Base-by-base conservation (phyloP, 2,329 filamentous ascomycete species). In the Nothophoma quercina region DNA sequence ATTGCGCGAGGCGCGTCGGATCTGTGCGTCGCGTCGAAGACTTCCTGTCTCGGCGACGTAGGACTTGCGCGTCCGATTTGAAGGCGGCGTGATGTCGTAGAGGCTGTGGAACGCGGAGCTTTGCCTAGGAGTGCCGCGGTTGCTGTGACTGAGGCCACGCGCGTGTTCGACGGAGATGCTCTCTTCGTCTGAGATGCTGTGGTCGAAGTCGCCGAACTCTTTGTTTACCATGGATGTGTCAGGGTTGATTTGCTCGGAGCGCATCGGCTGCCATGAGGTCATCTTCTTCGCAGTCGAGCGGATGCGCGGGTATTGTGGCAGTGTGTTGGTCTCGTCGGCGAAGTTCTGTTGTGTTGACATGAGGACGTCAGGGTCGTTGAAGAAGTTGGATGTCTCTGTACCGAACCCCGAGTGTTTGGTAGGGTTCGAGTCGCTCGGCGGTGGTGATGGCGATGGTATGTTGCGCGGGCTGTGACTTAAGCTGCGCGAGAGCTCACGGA, bases 81-180 rank as follows among this genome's bases (percentile, higher is more conserved):
- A 61, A 5, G 75, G 76, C n/a, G 77, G 78, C 19, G 79, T 79
- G 38, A 79, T 61, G 51, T 79, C 75, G 68, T 79, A 79, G 21
- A 78, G 71, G 61, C 76, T 78, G 62, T 80, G 73, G 62, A 84
- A 79, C 5, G 78, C 77, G 22, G 81, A 84, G 60, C 83, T 78
- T 55, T 83, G 65, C 70, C 77, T 77, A 59, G 66, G 76, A 18
- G 68, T 75, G 54, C 63, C 68, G 32, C 67, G 67, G 42, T 69
- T 68, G 60, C 70, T 75, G 30, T 72, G 69, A 55, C 76, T 76
- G 18, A 74, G 68, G 25, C 81, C 84, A 47, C 85, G 78, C 36
- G 81, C 83, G 25, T 84, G 67, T 63, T 88, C 85, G 49, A 87
- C 77, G 2, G 83, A 85, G 53, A 81, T 74, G 43, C 76, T 78